Evolutionary conservation across 495 filamentous ascomycete species (phyloP).

Genomic region (Penicillium canescens): DNA sequence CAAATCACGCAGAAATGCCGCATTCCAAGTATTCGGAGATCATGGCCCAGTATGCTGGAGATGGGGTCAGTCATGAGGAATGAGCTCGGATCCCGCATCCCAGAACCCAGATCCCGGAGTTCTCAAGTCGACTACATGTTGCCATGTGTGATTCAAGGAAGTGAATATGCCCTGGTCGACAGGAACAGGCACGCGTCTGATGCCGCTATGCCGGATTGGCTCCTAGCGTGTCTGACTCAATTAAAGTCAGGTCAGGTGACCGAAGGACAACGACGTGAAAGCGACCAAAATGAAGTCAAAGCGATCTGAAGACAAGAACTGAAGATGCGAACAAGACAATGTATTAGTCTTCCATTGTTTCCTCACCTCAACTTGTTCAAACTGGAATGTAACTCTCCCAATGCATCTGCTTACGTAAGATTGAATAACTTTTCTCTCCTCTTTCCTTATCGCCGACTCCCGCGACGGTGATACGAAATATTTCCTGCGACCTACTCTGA

Average conservation of each 20-base stretch:
- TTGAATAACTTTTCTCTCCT: conserved; percentile 6
- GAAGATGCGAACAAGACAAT: no score
- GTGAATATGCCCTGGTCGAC: no score
- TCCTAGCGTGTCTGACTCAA: no score
- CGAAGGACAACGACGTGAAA: no score
- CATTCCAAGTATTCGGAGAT: conserved; percentile 28
- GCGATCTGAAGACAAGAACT: no score
- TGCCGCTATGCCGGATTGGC: conserved; percentile 5
- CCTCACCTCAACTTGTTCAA: no score
- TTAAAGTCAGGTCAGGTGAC: conserved; percentile 9
- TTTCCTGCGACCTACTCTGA: neutral
- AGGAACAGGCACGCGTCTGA: conserved; percentile 7
- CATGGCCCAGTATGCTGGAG: conserved; percentile 5
- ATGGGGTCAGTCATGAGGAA: neutral
- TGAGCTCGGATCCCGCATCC: neutral
- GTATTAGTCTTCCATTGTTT: no score
- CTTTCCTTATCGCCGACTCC: conserved; percentile 14
- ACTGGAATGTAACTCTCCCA: no score
- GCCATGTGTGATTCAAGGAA: no score
- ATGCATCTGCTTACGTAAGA: conserved; percentile 1
- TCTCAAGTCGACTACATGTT: no score
- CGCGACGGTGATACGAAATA: conserved; percentile 7
- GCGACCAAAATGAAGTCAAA: no score
- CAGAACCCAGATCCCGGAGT: no score
- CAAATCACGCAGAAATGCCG: conserved; percentile 46